Conservation (phyloP, 2,329 filamentous ascomycete species). For the Penicillium brasilianum region DNA sequence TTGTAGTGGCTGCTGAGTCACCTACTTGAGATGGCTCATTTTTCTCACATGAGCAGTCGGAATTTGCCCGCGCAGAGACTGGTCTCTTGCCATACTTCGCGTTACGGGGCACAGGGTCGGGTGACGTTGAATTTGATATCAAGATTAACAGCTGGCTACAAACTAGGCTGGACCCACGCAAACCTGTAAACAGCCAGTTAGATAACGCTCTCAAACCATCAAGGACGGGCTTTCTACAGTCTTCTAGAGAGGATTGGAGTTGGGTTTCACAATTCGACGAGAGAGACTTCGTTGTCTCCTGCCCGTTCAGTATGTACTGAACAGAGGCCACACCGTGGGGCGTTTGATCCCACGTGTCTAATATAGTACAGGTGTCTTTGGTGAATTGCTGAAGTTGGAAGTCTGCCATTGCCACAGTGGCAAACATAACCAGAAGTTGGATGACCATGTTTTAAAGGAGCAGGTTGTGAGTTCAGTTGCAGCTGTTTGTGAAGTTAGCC, state of each 20-base stretch:
- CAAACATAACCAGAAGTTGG: slow-evolving; percentile 1
- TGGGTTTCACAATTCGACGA: slow-evolving; percentile 1
- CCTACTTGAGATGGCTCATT: not conserved
- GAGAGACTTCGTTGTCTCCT: not conserved
- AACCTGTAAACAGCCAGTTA: slow-evolving; percentile 2
- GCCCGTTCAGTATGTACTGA: slow-evolving; percentile 3
- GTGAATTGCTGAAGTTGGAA: slow-evolving; percentile 1
- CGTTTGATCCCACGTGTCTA: slow-evolving; percentile 1
- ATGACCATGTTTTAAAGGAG: not conserved
- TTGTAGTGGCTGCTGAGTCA: slow-evolving; percentile 1
- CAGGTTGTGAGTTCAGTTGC: not conserved
- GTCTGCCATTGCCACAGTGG: slow-evolving; percentile 1
- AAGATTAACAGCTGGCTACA: slow-evolving; percentile 3
- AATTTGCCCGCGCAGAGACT: slow-evolving; percentile 1
- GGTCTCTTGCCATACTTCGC: slow-evolving; percentile 2
- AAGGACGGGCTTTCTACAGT: slow-evolving; percentile 4
- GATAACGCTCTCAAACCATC: slow-evolving; percentile 3
- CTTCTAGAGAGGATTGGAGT: slow-evolving; percentile 2
- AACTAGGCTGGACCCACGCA: slow-evolving; percentile 1
- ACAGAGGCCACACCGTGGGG: not conserved
- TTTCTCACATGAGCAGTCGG: slow-evolving; percentile 2
- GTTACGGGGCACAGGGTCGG: slow-evolving; percentile 1
- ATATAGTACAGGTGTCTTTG: not conserved
- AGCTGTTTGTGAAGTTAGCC: slow-evolving; percentile 2
- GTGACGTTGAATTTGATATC: slow-evolving; percentile 1